These are phyloP conservation scores for Begonia fuchsioides DNA, from an alignment of 306 rosid species.

Conservation along the genomic window DNA sequence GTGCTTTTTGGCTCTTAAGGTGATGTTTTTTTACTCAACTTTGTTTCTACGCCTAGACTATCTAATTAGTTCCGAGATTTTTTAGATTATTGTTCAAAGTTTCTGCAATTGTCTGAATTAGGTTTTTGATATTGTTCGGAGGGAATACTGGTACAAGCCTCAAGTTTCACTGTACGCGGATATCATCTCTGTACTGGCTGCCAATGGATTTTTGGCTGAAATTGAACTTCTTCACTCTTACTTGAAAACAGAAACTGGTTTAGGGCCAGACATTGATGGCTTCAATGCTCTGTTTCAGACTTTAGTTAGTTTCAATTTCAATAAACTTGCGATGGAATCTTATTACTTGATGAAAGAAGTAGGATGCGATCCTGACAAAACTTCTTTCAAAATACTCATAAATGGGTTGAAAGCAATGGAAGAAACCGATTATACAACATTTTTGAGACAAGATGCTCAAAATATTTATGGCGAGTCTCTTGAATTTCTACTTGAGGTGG, in stretches of 20 bases:
- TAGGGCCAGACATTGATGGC: constrained; percentile 24
- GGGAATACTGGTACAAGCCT: constrained; percentile 33
- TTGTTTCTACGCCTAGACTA: no score
- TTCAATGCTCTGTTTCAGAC: constrained; percentile 27
- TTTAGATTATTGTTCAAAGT: not conserved
- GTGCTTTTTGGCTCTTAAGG: constrained; percentile 45
- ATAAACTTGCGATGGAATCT: constrained; percentile 23
- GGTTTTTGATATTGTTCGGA: constrained; percentile 32
- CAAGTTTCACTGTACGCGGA: constrained; percentile 28
- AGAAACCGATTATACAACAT: constrained; percentile 16
- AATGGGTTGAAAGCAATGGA: constrained; percentile 25
- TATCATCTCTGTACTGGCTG: constrained; percentile 20
- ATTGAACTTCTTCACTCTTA: constrained; percentile 17
- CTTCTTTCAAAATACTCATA: constrained; percentile 20
- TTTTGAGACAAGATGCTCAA: constrained; percentile 29
- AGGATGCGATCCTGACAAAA: constrained; percentile 30
- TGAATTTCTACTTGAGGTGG: constrained; percentile 23
- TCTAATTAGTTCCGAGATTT: not conserved
- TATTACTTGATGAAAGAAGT: constrained; percentile 29
- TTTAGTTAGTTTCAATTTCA: constrained; percentile 7
- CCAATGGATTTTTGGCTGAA: constrained; percentile 23
- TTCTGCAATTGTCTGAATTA: constrained; percentile 2
- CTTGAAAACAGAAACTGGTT: constrained; percentile 20
- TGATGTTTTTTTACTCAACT: not conserved
- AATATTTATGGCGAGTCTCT: constrained; percentile 24